Conservation (phyloP, 306 rosid species). For the Cicer judaicum region DNA sequence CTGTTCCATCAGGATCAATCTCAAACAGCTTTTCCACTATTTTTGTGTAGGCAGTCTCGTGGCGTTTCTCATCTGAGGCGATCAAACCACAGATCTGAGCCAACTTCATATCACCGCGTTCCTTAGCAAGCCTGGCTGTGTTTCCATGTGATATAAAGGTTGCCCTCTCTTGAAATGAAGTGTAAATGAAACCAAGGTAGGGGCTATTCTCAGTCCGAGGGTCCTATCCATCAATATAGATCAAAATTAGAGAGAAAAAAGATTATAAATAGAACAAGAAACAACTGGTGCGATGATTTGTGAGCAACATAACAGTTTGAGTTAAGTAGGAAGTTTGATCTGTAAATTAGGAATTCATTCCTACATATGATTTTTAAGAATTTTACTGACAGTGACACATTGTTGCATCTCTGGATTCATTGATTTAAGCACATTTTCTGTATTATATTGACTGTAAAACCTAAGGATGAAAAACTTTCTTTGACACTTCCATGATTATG, state of each 20-base stretch:
- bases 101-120: constrained; percentile 75
- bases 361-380: neutral
- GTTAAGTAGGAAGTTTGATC: neutral
- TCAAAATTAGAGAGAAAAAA: neutral
- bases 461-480: neutral
- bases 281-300: neutral
- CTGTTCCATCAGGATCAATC: constrained; percentile 83
- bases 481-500: neutral
- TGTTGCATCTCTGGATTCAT: constrained; percentile 14
- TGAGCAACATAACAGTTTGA: constrained; percentile 5
- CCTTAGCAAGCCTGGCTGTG: constrained; percentile 94
- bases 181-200: constrained; percentile 87
- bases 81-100: constrained; percentile 92
- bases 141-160: constrained; percentile 93
- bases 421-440: constrained; percentile 8
- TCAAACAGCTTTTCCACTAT: constrained; percentile 85
- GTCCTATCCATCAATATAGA: constrained; percentile 58
- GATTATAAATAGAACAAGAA: constrained; percentile 15
- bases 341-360: constrained; percentile 3
- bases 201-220: constrained; percentile 91
- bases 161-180: constrained; percentile 94
- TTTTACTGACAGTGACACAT: neutral
- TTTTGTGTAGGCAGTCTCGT: constrained; percentile 91
- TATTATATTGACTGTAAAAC: constrained; percentile 23
- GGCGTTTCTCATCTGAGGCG: constrained; percentile 92